phyloP scores from a whole-genome alignment of 768 basidiomycete species.

The Omphalotus guepiniiformis region DNA sequence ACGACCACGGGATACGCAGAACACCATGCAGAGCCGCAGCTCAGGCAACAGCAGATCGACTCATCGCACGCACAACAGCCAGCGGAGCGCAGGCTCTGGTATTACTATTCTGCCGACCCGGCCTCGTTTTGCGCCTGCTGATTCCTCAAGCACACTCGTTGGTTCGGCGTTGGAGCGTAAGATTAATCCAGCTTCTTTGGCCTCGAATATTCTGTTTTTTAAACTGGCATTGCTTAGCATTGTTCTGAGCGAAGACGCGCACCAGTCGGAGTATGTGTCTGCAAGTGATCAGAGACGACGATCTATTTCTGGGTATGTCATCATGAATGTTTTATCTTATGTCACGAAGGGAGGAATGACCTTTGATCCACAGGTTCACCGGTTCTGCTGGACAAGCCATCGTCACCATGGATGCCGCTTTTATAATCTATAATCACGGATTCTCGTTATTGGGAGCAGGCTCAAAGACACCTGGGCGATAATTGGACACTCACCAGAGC shows the following conservation, averaged over 20 bases:
- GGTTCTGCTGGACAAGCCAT: constrained; percentile 71
- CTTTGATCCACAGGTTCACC: constrained; percentile 45
- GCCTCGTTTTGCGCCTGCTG: constrained; percentile 44
- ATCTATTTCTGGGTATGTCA: constrained; percentile 68
- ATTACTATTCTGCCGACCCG: constrained; percentile 20
- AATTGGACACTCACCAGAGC: constrained; percentile 70
- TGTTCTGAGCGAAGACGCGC: constrained; percentile 76
- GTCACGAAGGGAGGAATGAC: neutral
- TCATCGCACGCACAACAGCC: constrained; percentile 12
- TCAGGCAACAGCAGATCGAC: constrained; percentile 14
- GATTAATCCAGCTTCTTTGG: constrained; percentile 42
- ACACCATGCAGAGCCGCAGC: constrained; percentile 14
- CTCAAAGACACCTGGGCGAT: constrained; percentile 58
- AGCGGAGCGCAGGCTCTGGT: constrained; percentile 15
- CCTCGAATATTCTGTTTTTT: constrained; percentile 6
- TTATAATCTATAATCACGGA: constrained; percentile 75
- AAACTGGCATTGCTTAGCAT: constrained; percentile 39
- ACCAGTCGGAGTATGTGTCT: constrained; percentile 79
- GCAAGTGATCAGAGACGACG: constrained; percentile 71
- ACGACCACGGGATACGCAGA: constrained; percentile 18
- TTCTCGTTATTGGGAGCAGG: constrained; percentile 82
- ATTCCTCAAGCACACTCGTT: constrained; percentile 71
- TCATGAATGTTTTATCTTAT: constrained; percentile 1
- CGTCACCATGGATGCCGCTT: constrained; percentile 58
- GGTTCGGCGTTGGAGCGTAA: constrained; percentile 72